phyloP scores from a whole-genome alignment of 2,329 filamentous ascomycete genomes.

The Pseudogymnoascus sp. region DNA sequence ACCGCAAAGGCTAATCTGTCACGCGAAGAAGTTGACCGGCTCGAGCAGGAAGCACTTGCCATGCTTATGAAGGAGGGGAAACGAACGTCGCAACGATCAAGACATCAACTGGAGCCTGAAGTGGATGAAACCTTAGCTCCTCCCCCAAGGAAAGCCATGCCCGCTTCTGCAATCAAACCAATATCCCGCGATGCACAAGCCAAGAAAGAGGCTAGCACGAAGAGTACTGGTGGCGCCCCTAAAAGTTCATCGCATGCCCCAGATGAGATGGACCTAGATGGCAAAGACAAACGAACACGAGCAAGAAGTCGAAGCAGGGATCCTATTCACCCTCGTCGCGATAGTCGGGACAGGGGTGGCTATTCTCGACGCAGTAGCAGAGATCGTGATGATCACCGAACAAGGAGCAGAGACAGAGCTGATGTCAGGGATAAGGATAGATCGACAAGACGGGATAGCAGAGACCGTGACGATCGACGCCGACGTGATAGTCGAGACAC shows the following conservation, averaged over 20 bases:
- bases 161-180: constrained; percentile 29
- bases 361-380: constrained; percentile 16
- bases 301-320: constrained; percentile 24
- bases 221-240: neutral
- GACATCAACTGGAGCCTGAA: constrained; percentile 28
- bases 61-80: constrained; percentile 29
- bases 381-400: constrained; percentile 11
- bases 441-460: constrained; percentile 17
- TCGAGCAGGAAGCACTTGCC: constrained; percentile 28
- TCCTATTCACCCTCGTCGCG: constrained; percentile 17
- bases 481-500: constrained; percentile 22
- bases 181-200: constrained; percentile 24
- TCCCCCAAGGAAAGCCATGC: constrained; percentile 27
- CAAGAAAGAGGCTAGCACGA: constrained; percentile 14
- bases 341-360: constrained; percentile 16
- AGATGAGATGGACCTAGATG: neutral
- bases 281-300: neutral
- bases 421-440: constrained; percentile 19
- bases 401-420: neutral
- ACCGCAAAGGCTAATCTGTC: constrained; percentile 22
- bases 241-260: neutral
- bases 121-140: constrained; percentile 28
- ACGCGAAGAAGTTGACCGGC: constrained; percentile 27
- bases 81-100: constrained; percentile 23
- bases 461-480: constrained; percentile 22